Evolutionary conservation across 495 filamentous ascomycete genomes (phyloP), one percentile per base, ranked within the genome.

Genomic region (Trypethelium eluteriae): DNA sequence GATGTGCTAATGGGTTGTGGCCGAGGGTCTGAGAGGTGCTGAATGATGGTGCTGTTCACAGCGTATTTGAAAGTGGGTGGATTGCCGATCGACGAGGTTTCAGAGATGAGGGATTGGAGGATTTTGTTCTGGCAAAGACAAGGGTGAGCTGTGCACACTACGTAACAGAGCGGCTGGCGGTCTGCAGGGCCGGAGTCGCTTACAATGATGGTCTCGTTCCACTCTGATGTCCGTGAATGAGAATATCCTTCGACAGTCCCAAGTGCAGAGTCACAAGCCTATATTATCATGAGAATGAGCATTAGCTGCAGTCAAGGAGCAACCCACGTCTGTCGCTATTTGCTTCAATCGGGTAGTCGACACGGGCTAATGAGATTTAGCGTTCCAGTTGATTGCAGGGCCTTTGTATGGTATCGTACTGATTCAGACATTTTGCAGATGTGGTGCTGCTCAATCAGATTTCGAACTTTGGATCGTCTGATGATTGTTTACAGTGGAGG

Each of bases 1-100:
- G 62, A 65, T 2, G 64, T 56, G 14, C 67, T 59, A 12, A 63
- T n/a, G 2, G 53, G 53, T 36, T 59, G 53, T 16, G 65, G 84
- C 78, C 61, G 85, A 77, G 70, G 69, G 46, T 72, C 69, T 3
- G 67, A 69, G 14, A 88, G 80, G 74, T 98, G 93, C 76, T 98
- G 94, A 67, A 98, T 94, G 74, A 98, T 97, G 70, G 92, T 98
- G 82, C 90, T 95, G 83, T 95, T 96, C 76, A 96, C 91, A 67
- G 89, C 88, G 78, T 90, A 98, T 77, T 97, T 96, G 82, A 87
- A 95, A 16, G 78, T 76, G 7, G 83, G 76, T 0, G 76, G 70
- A 34, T 83, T 76, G 36, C 75, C 66, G 80, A 82, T 57, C 64
- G 78, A 72, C 16, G 74, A 62, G 50, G 91, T 88, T 71, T 96